A percentile compares a stretch with the other conserved stretches of the same genome.
Conservation (phyloP, 768 basidiomycete species). For the Agaricus subrufescens region DNA sequence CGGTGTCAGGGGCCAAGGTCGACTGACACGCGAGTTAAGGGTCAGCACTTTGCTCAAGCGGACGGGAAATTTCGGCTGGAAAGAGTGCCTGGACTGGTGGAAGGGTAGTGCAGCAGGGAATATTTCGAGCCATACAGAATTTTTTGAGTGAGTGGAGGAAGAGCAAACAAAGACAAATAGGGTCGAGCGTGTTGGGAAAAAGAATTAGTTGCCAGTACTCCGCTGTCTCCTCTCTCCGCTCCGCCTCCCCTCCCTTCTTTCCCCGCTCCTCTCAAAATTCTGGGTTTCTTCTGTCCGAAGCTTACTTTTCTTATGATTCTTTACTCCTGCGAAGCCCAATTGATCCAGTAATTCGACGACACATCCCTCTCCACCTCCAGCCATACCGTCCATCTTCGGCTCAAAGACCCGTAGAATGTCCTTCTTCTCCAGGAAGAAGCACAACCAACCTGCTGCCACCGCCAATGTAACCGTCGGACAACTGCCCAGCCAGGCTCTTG, state of each 20-base stretch:
- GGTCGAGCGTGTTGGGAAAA: slow-evolving; percentile 11
- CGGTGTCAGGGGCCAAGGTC: slow-evolving; percentile 5
- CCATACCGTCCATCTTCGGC: slow-evolving; percentile 68
- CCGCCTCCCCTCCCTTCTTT: neutral
- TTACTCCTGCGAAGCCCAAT: slow-evolving; percentile 4
- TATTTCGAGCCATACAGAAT: neutral
- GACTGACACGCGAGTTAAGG: neutral
- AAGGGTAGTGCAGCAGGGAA: neutral
- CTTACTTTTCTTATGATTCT: neutral
- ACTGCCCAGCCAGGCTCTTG: slow-evolving; percentile 64
- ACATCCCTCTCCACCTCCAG: slow-evolving; percentile 24
- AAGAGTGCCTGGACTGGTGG: neutral
- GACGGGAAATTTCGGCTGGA: neutral
- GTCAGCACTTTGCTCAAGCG: too few relatives aligned
- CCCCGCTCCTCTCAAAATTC: slow-evolving; percentile 1
- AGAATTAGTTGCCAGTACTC: slow-evolving; percentile 2
- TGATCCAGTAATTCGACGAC: neutral
- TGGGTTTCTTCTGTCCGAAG: slow-evolving; percentile 6
- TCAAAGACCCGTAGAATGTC: slow-evolving; percentile 71
- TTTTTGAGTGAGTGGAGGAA: neutral
- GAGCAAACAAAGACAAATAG: slow-evolving; percentile 2
- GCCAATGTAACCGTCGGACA: slow-evolving; percentile 53
- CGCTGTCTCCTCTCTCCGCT: slow-evolving; percentile 5
- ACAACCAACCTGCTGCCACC: slow-evolving; percentile 26
- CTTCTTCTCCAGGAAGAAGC: slow-evolving; percentile 91